Evolutionary conservation across 257 asterid species (phyloP).

Genomic region (Solanum peruvianum): DNA sequence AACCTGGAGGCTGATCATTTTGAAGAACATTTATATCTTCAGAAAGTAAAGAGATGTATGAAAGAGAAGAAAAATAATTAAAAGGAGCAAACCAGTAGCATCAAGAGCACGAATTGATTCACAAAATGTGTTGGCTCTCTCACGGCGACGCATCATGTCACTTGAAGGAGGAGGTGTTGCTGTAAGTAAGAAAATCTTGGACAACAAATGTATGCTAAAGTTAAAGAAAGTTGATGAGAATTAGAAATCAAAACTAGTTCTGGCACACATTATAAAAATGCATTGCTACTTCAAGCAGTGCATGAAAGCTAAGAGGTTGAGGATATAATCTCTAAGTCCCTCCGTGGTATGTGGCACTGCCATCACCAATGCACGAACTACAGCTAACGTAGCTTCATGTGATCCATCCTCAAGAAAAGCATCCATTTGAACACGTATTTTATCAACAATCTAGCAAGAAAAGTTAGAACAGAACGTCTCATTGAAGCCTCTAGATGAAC

Average conservation of each 20-base stretch:
- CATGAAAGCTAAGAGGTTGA: constrained; percentile 11
- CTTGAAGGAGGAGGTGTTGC: constrained; percentile 56
- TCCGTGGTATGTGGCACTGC: constrained; percentile 87
- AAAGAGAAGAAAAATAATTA: not conserved
- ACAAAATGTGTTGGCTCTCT: constrained; percentile 84
- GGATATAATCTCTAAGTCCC: constrained; percentile 96
- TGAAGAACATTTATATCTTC: not conserved
- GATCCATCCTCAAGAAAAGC: constrained; percentile 99
- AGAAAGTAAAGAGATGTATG: not conserved
- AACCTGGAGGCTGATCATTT: not conserved
- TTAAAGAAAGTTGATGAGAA: constrained; percentile 31
- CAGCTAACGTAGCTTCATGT: constrained; percentile 90
- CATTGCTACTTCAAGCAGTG: not conserved
- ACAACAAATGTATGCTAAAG: constrained; percentile 55
- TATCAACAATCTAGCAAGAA: constrained; percentile 71
- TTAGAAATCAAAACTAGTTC: not conserved
- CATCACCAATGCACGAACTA: constrained; percentile 78
- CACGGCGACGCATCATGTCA: constrained; percentile 59
- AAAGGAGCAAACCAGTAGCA: constrained; percentile 66
- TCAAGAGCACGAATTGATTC: constrained; percentile 99
- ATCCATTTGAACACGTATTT: constrained; percentile 97
- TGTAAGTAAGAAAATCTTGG: constrained; percentile 86
- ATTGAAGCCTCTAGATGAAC: not conserved
- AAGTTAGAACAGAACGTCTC: constrained; percentile 12
- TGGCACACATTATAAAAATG: not conserved